phyloP scores from a whole-genome alignment of 2,329 filamentous ascomycete species.

The Diaporthe citrichinensis region DNA sequence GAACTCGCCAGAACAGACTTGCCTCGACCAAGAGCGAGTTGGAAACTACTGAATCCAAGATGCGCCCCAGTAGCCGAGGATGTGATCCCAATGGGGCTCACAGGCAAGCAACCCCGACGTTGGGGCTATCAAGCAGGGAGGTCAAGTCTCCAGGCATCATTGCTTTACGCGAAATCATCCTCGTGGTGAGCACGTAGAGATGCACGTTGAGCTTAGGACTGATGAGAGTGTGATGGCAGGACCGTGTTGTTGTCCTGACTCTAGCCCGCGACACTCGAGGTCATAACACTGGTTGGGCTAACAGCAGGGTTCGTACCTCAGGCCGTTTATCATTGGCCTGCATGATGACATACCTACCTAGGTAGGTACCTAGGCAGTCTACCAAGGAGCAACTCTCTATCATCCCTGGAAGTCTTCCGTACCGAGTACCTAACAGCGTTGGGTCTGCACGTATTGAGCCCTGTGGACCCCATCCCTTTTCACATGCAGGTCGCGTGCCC shows the following conservation, averaged over 20 bases:
- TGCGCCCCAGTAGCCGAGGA: slow-evolving; percentile 46
- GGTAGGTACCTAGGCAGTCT: not conserved
- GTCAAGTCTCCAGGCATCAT: slow-evolving; percentile 37
- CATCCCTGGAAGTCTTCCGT: not conserved
- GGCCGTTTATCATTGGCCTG: slow-evolving; percentile 24
- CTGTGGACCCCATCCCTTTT: slow-evolving; percentile 35
- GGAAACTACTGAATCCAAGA: slow-evolving; percentile 33
- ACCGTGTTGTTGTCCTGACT: slow-evolving; percentile 1
- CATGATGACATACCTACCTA: slow-evolving; percentile 25
- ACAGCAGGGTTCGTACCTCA: not conserved
- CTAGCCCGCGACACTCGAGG: not conserved
- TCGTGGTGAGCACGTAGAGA: slow-evolving; percentile 2
- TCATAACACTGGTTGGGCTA: not conserved
- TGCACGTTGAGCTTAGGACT: slow-evolving; percentile 8
- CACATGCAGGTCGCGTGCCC: slow-evolving; percentile 32
- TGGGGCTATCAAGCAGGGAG: slow-evolving; percentile 61
- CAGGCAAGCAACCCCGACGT: slow-evolving; percentile 59
- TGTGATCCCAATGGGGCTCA: slow-evolving; percentile 47
- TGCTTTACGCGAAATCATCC: slow-evolving; percentile 9
- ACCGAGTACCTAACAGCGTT: slow-evolving; percentile 1
- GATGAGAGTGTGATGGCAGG: slow-evolving; percentile 2
- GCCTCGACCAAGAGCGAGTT: not conserved
- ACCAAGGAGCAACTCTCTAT: not conserved
- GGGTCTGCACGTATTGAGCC: slow-evolving; percentile 35
- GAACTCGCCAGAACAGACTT: not conserved